Base-by-base conservation (phyloP, 768 basidiomycete species). In the Rhodosporidiobolus odoratus region DNA sequence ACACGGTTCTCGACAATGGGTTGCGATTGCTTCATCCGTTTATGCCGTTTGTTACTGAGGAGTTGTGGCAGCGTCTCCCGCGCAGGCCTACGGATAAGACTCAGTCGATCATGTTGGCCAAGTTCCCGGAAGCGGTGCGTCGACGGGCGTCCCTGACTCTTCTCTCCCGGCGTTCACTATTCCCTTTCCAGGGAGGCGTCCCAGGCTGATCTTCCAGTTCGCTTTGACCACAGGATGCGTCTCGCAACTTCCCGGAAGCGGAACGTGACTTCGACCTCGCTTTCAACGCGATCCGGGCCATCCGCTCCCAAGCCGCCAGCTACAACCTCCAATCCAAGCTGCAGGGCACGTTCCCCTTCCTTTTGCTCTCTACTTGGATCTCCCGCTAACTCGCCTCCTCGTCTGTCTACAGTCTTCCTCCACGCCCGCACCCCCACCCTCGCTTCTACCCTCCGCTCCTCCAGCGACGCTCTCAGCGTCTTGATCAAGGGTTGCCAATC, bases 41-140 rank as follows among this genome's bases (percentile, higher is more conserved):
- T 82, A 99, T 98, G 96, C 96, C 96, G 1, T 99, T 90, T 80
- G 91, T 99, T 40, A 97, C 96, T 7, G 96, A 99, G 81, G 96
- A 98, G 79, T 82, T 99, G 17, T 99, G 96, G 96, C 96, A 99
- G 79, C 86, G 96, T 37, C 83, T 99, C 3, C 93, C 94, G 0
- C 84, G 94, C 25, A 83, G 93, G 69, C 86, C 88, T 2, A 88
- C 88, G 48, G 93, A 97, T 78, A 74, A 84, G 15, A 90, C 89
- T 16, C 86, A 87, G 12, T 92, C 92, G 0, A 92, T 99, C 79
- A 94, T 94, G 91, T 80, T 98, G 27, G 84, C 93, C 0, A 81
- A 84, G 38, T 98, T 87, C 84, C 96, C 96, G 5, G 83, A 85
- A 43, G 80, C 83, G 73, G 95, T 94, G 76, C 76, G 91, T 84